These are phyloP conservation scores for Schoenoplectus tabernaemontani DNA, from an alignment of 202 grass and related monocot genomes.

Conservation along the genomic window DNA sequence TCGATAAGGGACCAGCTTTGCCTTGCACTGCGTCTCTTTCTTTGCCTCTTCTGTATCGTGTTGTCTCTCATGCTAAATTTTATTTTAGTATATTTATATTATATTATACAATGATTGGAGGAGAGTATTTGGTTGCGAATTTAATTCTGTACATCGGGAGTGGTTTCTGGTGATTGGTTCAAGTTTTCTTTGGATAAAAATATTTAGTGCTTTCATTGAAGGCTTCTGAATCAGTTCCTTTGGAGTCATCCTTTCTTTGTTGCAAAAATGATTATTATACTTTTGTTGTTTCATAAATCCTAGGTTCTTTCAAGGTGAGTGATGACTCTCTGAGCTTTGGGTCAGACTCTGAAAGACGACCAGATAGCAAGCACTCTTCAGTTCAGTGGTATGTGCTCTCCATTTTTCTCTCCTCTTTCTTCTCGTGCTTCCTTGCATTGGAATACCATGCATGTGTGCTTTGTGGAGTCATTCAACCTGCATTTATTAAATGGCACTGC, in stretches of 20 bases:
- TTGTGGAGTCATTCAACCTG: neutral
- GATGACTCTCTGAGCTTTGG: neutral
- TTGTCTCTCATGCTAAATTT: neutral
- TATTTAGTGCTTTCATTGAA: neutral
- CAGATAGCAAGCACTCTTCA: neutral
- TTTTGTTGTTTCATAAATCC: neutral
- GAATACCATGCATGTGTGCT: neutral
- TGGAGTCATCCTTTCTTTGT: neutral
- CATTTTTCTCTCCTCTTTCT: neutral
- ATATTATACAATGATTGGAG: neutral
- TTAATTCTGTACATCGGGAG: neutral
- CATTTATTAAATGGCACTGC: neutral
- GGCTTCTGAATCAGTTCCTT: neutral
- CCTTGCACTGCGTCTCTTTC: neutral
- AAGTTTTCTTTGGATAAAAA: neutral
- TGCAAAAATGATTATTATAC: neutral
- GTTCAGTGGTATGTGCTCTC: neutral
- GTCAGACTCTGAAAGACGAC: neutral
- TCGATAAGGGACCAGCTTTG: neutral
- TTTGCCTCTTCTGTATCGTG: neutral
- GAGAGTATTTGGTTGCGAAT: neutral
- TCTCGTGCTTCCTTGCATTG: neutral
- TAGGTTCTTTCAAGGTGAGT: neutral
- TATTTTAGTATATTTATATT: neutral
- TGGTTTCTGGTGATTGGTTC: neutral